Evolutionary conservation across 78 protist genomes (phyloP), one percentile per base, ranked within the genome.

Genomic region (Dictyostelium intermedium): DNA sequence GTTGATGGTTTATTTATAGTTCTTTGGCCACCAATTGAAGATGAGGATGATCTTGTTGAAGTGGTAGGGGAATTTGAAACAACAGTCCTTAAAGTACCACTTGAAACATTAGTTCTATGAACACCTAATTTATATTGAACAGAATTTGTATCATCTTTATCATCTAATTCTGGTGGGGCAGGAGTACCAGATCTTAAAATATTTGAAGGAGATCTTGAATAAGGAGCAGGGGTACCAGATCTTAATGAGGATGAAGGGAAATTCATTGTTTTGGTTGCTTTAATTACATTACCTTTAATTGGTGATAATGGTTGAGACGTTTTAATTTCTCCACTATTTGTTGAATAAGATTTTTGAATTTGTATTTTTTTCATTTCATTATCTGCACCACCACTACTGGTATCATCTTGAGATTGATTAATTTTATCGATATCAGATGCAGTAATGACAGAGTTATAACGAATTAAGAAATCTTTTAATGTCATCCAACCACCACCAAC

Each of bases 401-500:
- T 20, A 13, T 35, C 27, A 35, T 74, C n/a, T 34, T 56, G 66
- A 56, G 66, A 56, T 43, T 78, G 39, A 50, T 27, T n/a, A 11
- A 83, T 23, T 66, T 83, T 83, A 10, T 63, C 94, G 30, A 89
- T 39, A 34, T 89, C 94, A 14, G 83, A 43, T 8, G 94, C 94
- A 3, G 35, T 35, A 39, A 89, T 89, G 5, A 89, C 87, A 1
- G 94, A 89, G 16, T 89, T 89, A 13, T 89, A 89, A 23, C 92
- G 35, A 45, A 89, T 80, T 11, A 89, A 35, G 25, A 89, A 89
- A 8, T 80, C 94, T 70, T 89, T 89, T 11, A 89, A 47, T 20
- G 86, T 81, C 82, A 89, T 89, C 94, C 94, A 89, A 23, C 94
- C 94, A 69, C 94, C 94, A 69, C 94, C 94, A 1, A 89, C 94